Evolutionary conservation across 2,329 filamentous ascomycete genomes (phyloP).

Genomic region (Didymella exigua): DNA sequence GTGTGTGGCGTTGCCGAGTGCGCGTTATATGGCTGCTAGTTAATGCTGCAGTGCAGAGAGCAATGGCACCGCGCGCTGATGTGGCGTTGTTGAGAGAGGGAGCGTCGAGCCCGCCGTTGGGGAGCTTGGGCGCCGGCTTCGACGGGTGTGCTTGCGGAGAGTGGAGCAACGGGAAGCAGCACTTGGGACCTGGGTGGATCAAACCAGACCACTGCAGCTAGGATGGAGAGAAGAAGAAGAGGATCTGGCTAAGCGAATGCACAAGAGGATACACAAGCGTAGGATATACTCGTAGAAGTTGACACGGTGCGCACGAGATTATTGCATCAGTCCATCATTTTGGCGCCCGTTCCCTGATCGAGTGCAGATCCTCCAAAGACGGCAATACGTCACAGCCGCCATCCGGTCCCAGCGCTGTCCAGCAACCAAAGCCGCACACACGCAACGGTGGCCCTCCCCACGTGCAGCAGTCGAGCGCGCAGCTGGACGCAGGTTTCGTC

Average conservation of each 20-base stretch:
- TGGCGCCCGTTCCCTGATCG: constrained; percentile 32
- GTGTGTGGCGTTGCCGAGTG: constrained; percentile 8
- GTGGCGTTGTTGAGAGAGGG: constrained; percentile 3
- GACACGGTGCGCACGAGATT: constrained; percentile 26
- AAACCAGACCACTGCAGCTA: neutral
- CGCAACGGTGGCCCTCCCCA: constrained; percentile 14
- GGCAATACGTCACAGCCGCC: constrained; percentile 28
- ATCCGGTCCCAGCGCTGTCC: constrained; percentile 9
- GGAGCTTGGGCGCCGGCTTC: constrained; percentile 17
- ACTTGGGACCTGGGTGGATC: neutral
- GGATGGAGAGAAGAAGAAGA: neutral
- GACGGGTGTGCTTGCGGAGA: neutral
- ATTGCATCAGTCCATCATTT: constrained; percentile 31
- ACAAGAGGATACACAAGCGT: too few relatives aligned
- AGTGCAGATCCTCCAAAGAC: constrained; percentile 27
- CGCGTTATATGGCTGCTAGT: neutral
- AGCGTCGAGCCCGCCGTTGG: neutral
- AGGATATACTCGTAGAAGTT: constrained; percentile 8
- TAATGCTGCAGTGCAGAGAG: neutral
- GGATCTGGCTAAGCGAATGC: neutral
- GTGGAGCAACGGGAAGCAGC: neutral
- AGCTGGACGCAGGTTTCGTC: constrained; percentile 7
- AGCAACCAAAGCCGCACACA: constrained; percentile 6
- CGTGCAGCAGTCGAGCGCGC: constrained; percentile 20
- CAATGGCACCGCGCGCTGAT: constrained; percentile 3